Conservation (phyloP, 371 early-diverging fungal genomes). For the Circinella umbellata region DNA sequence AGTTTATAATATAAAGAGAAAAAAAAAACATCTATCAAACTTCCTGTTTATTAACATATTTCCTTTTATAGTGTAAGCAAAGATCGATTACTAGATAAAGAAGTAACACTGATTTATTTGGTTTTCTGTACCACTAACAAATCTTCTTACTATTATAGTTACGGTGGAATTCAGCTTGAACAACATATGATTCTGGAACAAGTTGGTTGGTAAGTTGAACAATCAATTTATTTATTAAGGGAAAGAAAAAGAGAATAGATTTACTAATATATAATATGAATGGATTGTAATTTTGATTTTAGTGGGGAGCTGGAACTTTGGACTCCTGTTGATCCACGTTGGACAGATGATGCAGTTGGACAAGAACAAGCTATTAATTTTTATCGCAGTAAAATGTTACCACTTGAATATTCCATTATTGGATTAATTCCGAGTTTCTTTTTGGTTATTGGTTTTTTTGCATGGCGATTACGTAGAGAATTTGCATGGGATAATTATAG, state of each 20-base stretch:
- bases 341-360: slow-evolving; percentile 27
- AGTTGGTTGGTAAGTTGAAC: slow-evolving; percentile 42
- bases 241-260: not conserved
- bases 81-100: not conserved
- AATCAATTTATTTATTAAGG: not conserved
- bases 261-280: not conserved
- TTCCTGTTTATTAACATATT: not conserved
- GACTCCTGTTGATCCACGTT: slow-evolving; percentile 36
- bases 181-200: slow-evolving; percentile 56
- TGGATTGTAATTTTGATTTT: not conserved
- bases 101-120: too few relatives aligned
- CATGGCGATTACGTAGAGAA: slow-evolving; percentile 49
- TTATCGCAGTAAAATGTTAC: slow-evolving; percentile 44
- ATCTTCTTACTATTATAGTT: slow-evolving; percentile 21
- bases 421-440: slow-evolving; percentile 54
- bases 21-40: not conserved
- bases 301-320: slow-evolving; percentile 29
- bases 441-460: slow-evolving; percentile 39
- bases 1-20: not conserved
- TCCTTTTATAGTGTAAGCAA: slow-evolving; percentile 4
- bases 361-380: slow-evolving; percentile 34
- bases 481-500: slow-evolving; percentile 63
- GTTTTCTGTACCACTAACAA: not conserved
- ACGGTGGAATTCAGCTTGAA: slow-evolving; percentile 55
- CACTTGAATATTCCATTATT: slow-evolving; percentile 55